A percentile compares a stretch with the other conserved stretches of the same genome.
phyloP scores from a whole-genome alignment of 2,329 filamentous ascomycete species.

The Trematosphaeria pertusa region DNA sequence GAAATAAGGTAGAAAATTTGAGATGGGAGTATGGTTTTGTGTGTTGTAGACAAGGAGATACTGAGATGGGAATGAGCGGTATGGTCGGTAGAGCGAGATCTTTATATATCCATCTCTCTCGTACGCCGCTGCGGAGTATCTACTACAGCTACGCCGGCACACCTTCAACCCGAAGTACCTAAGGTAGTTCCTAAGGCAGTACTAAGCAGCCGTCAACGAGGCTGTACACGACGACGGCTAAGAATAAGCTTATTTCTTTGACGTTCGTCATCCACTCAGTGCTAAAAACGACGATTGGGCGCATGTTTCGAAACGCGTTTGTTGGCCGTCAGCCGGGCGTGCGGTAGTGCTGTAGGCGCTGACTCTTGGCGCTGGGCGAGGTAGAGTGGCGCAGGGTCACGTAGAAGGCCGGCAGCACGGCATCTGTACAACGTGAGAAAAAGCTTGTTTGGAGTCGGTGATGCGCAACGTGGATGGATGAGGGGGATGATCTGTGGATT shows the following conservation, averaged over 20 bases:
- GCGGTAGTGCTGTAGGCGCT: slow-evolving; percentile 3
- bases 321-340: slow-evolving; percentile 11
- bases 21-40: slow-evolving; percentile 31
- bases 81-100: slow-evolving; percentile 6
- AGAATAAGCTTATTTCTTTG: slow-evolving; percentile 21
- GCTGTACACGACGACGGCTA: too few relatives aligned
- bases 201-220: too few relatives aligned
- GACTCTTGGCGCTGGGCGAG: slow-evolving; percentile 11
- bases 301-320: slow-evolving; percentile 13
- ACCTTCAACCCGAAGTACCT: not conserved
- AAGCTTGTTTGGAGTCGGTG: too few relatives aligned
- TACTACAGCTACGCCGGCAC: not conserved
- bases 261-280: slow-evolving; percentile 5
- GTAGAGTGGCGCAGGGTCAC: slow-evolving; percentile 16
- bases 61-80: slow-evolving; percentile 15
- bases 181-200: too few relatives aligned
- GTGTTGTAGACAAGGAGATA: slow-evolving; percentile 37
- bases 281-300: slow-evolving; percentile 16
- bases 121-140: too few relatives aligned
- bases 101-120: slow-evolving; percentile 35
- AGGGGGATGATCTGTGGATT: too few relatives aligned
- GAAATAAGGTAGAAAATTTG: slow-evolving; percentile 24
- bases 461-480: too few relatives aligned
- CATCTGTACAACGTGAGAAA: too few relatives aligned
- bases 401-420: too few relatives aligned